Evolutionary conservation across 495 filamentous ascomycete genomes (phyloP).

Genomic region (Corynascus novoguineensis): DNA sequence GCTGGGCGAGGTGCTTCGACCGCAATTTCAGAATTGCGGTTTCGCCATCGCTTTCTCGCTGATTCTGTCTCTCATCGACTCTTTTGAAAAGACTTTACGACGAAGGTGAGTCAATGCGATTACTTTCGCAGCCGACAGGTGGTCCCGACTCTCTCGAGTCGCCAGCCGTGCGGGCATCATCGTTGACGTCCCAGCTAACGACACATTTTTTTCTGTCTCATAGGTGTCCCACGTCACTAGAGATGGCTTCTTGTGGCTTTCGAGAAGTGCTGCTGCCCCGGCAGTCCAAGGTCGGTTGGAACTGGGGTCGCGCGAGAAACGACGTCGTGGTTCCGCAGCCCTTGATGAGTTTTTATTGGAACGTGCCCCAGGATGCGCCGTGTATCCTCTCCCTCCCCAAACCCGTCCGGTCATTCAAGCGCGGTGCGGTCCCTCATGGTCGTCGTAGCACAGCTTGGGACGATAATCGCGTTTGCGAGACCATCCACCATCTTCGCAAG

Average conservation of each 20-base stretch:
- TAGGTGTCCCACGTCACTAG: background rate
- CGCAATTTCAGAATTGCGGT: background rate
- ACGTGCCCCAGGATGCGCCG: constrained; percentile 17
- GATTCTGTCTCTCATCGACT: background rate
- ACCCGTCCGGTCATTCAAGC: constrained; percentile 20
- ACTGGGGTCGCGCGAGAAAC: constrained; percentile 1
- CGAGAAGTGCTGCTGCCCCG: background rate
- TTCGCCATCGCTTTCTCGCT: background rate
- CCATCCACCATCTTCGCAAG: constrained; percentile 26
- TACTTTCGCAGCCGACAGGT: background rate
- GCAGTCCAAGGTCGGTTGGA: background rate
- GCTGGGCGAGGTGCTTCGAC: constrained; percentile 7
- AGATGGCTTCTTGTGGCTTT: background rate
- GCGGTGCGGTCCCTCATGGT: constrained; percentile 20
- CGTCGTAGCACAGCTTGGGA: constrained; percentile 20
- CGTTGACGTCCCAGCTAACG: background rate
- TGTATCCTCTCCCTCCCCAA: constrained; percentile 37
- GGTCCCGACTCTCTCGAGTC: no score
- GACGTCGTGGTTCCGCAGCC: constrained; percentile 12
- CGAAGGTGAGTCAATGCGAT: background rate
- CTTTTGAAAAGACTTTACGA: background rate
- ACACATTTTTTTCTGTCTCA: background rate
- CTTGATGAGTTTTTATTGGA: constrained; percentile 26
- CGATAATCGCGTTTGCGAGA: constrained; percentile 21
- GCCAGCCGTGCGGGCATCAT: background rate